Percentiles rank a stretch among this genome's conserved stretches.
Evolutionary conservation across 345 rosid genomes (phyloP).

Genomic region (Citrus maxima): DNA sequence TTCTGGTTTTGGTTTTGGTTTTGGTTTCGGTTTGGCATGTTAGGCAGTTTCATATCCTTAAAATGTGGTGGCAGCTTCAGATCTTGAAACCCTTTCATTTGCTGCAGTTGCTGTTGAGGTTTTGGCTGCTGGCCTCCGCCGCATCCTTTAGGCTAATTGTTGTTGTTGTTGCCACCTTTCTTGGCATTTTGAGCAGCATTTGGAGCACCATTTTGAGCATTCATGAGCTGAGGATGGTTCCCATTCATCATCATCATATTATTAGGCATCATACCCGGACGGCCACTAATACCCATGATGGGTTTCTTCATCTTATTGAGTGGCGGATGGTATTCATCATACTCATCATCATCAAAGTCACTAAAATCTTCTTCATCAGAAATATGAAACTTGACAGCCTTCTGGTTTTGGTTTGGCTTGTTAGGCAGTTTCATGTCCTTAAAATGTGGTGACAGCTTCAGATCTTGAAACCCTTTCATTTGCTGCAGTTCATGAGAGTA

Average conservation of each 20-base stretch:
- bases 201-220: conserved; percentile 48
- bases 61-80: conserved; percentile 63
- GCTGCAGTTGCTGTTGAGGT: conserved; percentile 61
- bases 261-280: conserved; percentile 34
- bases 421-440: conserved; percentile 65
- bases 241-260: conserved; percentile 40
- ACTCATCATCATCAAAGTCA: conserved; percentile 42
- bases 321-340: conserved; percentile 41
- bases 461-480: conserved; percentile 66
- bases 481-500: conserved; percentile 63
- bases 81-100: conserved; percentile 65
- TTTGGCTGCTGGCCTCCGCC: conserved; percentile 34
- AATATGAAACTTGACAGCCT: conserved; percentile 39
- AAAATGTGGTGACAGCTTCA: conserved; percentile 56
- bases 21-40: conserved; percentile 37
- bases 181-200: conserved; percentile 42
- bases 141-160: conserved; percentile 50
- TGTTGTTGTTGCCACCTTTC: conserved; percentile 42
- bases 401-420: conserved; percentile 47
- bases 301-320: conserved; percentile 62
- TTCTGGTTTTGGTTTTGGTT: conserved; percentile 51
- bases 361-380: conserved; percentile 45
- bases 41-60: conserved; percentile 56
- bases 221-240: conserved; percentile 48
- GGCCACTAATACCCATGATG: conserved; percentile 35